phyloP scores from a whole-genome alignment of 345 rosid genomes.

The Excoecaria agallocha region DNA sequence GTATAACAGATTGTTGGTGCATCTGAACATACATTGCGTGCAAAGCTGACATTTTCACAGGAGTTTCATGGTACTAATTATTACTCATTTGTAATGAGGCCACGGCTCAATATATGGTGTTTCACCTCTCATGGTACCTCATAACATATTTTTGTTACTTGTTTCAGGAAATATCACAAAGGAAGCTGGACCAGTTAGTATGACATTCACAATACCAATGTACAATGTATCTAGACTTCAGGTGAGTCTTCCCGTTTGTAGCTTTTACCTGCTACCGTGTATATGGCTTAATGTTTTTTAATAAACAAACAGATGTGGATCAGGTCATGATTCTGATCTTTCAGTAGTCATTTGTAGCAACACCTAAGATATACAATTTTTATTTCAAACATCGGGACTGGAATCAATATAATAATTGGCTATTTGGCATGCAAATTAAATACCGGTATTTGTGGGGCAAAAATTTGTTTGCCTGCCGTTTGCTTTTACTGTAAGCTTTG shows the following conservation, averaged over 20 bases:
- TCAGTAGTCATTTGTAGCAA: not conserved
- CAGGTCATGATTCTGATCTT: not conserved
- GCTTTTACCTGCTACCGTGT: not conserved
- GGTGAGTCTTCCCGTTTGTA: constrained; percentile 40
- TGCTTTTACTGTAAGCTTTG: not conserved
- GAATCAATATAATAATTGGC: not conserved
- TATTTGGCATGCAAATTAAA: not conserved
- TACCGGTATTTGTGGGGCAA: not conserved
- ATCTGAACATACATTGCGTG: constrained; percentile 83
- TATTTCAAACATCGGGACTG: not conserved
- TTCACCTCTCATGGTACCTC: constrained; percentile 4
- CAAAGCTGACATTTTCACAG: constrained; percentile 93
- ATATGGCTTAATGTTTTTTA: not conserved
- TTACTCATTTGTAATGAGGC: constrained; percentile 8
- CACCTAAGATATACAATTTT: not conserved
- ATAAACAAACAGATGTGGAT: not conserved
- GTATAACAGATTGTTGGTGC: constrained; percentile 80
- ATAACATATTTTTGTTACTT: constrained; percentile 11
- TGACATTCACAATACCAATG: constrained; percentile 98
- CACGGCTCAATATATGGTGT: not conserved
- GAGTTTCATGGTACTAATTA: constrained; percentile 63
- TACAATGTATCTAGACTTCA: constrained; percentile 88
- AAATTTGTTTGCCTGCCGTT: not conserved
- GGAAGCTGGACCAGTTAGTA: constrained; percentile 97
- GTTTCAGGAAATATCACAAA: constrained; percentile 80